Conservation (phyloP, 2,329 filamentous ascomycete species). For the Colletotrichum simmondsii region DNA sequence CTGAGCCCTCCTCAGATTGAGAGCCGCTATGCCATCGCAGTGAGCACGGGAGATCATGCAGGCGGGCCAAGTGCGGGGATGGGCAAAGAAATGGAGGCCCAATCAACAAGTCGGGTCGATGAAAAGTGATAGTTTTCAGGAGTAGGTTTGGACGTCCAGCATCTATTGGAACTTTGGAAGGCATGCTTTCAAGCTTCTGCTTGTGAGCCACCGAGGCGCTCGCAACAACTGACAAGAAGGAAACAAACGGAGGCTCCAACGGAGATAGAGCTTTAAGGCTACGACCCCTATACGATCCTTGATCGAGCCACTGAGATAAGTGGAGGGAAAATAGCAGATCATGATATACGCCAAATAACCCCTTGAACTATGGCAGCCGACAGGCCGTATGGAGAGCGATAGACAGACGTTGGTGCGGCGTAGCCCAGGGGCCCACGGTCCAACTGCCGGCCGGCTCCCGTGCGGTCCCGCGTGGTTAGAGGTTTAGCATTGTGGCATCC, state of each 20-base stretch:
- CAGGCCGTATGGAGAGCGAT: neutral
- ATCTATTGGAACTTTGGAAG: neutral
- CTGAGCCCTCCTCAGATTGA: neutral
- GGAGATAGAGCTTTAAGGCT: neutral
- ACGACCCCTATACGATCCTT: neutral
- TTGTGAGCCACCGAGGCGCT: neutral
- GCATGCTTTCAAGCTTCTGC: neutral
- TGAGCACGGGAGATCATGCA: constrained; percentile 10
- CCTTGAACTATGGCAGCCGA: neutral
- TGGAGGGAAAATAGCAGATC: constrained; percentile 3
- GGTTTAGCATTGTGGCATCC: neutral
- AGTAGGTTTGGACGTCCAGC: neutral
- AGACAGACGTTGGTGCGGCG: neutral
- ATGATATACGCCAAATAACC: constrained; percentile 5
- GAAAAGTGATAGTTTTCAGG: neutral
- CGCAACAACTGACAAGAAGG: too few species aligned
- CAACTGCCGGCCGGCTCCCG: constrained; percentile 3
- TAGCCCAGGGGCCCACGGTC: neutral
- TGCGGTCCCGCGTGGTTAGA: constrained; percentile 2
- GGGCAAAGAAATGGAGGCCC: neutral
- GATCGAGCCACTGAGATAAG: constrained; percentile 6
- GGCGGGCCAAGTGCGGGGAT: neutral
- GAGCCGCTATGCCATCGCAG: neutral
- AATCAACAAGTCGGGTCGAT: neutral
- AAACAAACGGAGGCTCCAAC: neutral